Evolutionary conservation across 225 moss, liverwort and hornwort genomes (phyloP), one percentile per base, ranked within the genome.

Genomic region (Bryoerythrophyllum caledonicum): DNA sequence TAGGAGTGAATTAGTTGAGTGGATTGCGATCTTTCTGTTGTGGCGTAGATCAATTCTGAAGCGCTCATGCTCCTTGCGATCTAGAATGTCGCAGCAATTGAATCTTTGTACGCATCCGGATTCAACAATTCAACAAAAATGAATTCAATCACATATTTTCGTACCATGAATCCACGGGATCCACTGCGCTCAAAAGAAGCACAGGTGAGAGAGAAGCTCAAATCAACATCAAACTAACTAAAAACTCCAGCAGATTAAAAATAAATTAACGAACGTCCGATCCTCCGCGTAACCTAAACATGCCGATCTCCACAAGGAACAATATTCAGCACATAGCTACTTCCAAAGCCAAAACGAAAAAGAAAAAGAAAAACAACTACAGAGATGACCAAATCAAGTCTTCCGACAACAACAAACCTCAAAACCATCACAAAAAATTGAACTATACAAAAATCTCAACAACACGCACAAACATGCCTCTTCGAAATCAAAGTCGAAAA

Each of bases 211-310:
- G 32, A 15, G 59, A 56, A 32, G n/a, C 60, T 57, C 10, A 4
- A 68, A 67, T 67, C 37, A 27, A 27, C 17, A 19, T 52, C 69
- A 46, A 72, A 67, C 41, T 34, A 72, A 58, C 57, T 64, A 52
- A 59, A 64, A 76, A 44, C 52, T 59, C 68, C 52, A 64, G 68
- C 76, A 65, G 48, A 20, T 55, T n/a, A n/a, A n/a, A n/a, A n/a
- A n/a, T n/a, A n/a, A 7, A 21, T 32, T 43, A 56, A 34, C 9
- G 20, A 8, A 52, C 8, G 17, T 19, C 60, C 28, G 54, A 38
- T 44, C 43, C 63, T 49, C 62, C 37, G 27, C 14, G 1, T 73
- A 46, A 70, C 80, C 80, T 77, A 77, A 77, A 37, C 23, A 65
- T 53, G 32, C 21, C 48, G 3, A 65, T 27, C 77, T 60, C 49